Evolutionary conservation across 148 eudicot species (phyloP).

Genomic region (Pouteria glomerata): DNA sequence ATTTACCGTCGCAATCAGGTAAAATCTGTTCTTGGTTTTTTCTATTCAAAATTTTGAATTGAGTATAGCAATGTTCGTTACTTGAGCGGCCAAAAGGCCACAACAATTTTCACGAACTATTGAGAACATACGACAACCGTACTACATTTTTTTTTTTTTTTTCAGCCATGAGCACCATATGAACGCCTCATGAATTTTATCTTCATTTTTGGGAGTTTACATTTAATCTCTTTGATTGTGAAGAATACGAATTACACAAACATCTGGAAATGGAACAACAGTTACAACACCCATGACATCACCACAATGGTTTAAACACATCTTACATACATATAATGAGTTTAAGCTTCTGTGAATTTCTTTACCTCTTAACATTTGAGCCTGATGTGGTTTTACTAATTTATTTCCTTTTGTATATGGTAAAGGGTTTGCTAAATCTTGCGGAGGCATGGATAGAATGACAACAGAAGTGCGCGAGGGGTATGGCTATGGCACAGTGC

Average conservation of each 20-base stretch:
- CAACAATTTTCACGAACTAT: neutral
- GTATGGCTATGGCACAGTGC: neutral
- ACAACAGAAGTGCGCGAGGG: neutral
- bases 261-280: too few relatives aligned
- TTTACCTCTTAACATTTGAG: neutral
- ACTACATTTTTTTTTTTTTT: neutral
- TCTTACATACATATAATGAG: neutral
- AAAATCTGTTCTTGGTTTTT: neutral
- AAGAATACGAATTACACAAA: neutral
- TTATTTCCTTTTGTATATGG: neutral
- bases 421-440: neutral
- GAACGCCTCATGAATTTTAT: too few relatives aligned
- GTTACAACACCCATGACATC: neutral
- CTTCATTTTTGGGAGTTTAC: neutral
- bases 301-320: neutral
- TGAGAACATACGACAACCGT: neutral
- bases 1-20: slow-evolving; percentile 8
- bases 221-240: neutral
- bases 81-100: neutral
- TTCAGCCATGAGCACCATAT: neutral
- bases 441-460: neutral
- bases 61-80: neutral
- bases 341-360: neutral
- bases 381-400: neutral
- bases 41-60: neutral